Evolutionary conservation across 176 grass and related monocot species (phyloP).

Genomic region (Panicum miliaceum): DNA sequence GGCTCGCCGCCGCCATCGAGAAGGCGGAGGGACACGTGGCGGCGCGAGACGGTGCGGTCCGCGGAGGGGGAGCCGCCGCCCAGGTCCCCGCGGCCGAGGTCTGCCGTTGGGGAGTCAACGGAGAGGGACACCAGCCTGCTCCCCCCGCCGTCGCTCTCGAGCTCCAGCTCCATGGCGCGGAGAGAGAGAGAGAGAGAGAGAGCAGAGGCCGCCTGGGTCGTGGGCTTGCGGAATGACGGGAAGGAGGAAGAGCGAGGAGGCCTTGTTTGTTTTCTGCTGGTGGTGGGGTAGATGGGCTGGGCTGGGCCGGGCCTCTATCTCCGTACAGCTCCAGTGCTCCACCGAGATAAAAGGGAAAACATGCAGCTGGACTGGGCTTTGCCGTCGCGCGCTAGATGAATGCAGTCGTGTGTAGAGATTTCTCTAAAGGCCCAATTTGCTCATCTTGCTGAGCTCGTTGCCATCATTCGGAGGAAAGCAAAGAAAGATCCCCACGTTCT

Average conservation of each 20-base stretch:
- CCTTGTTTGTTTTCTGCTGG: neutral
- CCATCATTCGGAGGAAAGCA: neutral
- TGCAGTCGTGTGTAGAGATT: no score
- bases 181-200: no score
- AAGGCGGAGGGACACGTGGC: constrained; percentile 65
- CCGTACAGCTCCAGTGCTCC: no score
- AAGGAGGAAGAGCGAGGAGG: no score
- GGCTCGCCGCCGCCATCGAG: constrained; percentile 7
- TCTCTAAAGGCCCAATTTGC: no score
- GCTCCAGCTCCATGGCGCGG: constrained; percentile 47
- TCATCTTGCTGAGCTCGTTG: no score
- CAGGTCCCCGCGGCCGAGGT: constrained; percentile 43
- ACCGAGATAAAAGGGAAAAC: neutral
- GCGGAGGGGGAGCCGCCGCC: neutral
- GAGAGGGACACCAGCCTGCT: constrained; percentile 19
- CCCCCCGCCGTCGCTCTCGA: constrained; percentile 22
- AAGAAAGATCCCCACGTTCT: neutral
- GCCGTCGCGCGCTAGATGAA: no score
- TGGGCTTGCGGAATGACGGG: neutral
- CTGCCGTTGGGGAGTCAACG: neutral
- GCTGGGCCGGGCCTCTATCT: no score
- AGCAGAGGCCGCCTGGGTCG: neutral
- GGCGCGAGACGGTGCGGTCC: constrained; percentile 61
- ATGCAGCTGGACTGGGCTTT: neutral
- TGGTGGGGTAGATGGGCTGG: no score